Evolutionary conservation across 2,329 filamentous ascomycete species (phyloP), one percentile per base, ranked within the genome.

Genomic region (Xylaria sp.): DNA sequence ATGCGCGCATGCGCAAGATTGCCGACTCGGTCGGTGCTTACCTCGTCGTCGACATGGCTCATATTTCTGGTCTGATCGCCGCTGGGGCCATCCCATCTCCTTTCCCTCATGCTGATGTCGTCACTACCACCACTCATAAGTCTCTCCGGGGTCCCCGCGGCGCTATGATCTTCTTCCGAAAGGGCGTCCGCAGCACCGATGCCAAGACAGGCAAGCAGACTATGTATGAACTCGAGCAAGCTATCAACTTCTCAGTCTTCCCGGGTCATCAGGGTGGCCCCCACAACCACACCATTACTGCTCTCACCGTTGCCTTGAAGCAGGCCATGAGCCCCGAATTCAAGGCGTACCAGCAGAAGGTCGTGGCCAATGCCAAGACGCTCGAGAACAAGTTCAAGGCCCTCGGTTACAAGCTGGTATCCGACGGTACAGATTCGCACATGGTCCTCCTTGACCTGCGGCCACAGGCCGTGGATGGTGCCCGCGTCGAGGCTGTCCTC

Each of bases 81-180:
- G 91, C 92, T 57, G 90, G 88, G 66, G 94, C 97, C 65, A 94
- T 97, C 71, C 91, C 92, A 60, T 92, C 91, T 44, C 94, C 94
- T 41, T 99, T 99, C 80, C 81, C 86, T 61, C 81, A 96, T 74
- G 93, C 94, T 63, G 94, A 99, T 72, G 89, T 99, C 53, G 94
- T 99, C 66, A 99, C 94, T 60, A 99, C 94, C 60, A 99, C 94
- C 59, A 99, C 94, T 43, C 94, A 99, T 87, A 99, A 99, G 85
- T 97, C 92, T 51, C 89, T 99, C 66, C 92, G 94, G 76, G 94
- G 94, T 56, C 94, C 94, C 56, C 91, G 94, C 74, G 94, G 94
- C 70, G 94, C 94, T 72, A 99, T 99, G 94, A 99, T 99, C 79
- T 99, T 99, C 86, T 99, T 92, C 87, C 91, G 94, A 77, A 97